These are phyloP conservation scores for Globisporangium parvum DNA, from an alignment of 352 stramenopile species.

Conservation along the genomic window DNA sequence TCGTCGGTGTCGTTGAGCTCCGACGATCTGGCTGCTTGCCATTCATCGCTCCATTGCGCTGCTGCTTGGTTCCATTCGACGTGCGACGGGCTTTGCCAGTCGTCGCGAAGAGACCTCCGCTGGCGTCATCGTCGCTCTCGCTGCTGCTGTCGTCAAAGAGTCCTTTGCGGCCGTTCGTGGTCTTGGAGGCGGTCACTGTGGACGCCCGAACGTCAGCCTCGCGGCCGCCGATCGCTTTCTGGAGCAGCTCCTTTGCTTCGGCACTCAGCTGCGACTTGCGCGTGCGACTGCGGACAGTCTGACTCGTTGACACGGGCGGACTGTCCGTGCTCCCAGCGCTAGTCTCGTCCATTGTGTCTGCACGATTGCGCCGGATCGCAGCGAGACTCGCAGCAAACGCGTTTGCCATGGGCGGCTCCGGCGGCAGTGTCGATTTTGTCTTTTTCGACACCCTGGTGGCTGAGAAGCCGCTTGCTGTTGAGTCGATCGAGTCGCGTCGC, in stretches of 20 bases:
- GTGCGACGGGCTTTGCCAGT: constrained; percentile 12
- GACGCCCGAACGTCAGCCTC: constrained; percentile 7
- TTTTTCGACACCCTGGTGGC: constrained; percentile 18
- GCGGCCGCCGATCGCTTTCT: constrained; percentile 45
- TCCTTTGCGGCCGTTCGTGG: constrained; percentile 36
- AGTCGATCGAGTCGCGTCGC: constrained; percentile 59
- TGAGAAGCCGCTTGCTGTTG: constrained; percentile 25
- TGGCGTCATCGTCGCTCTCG: constrained; percentile 35
- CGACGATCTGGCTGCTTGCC: constrained; percentile 6
- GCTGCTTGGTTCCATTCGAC: constrained; percentile 10
- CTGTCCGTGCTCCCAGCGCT: constrained; percentile 15
- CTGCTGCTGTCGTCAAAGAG: constrained; percentile 81
- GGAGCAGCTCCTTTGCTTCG: constrained; percentile 67
- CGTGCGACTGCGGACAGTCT: constrained; percentile 42
- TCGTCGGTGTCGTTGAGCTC: constrained; percentile 14
- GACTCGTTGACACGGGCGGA: constrained; percentile 11
- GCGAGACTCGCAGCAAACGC: constrained; percentile 69
- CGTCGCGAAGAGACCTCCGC: constrained; percentile 43
- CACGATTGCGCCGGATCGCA: constrained; percentile 64
- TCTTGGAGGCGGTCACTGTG: constrained; percentile 19
- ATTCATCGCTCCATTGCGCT: constrained; percentile 1
- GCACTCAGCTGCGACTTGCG: constrained; percentile 68
- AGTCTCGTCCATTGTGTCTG: constrained; percentile 51
- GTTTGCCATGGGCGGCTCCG: constrained; percentile 44
- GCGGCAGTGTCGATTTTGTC: constrained; percentile 8